phyloP scores from a whole-genome alignment of 495 filamentous ascomycete species.

The Emericellopsis terricola region DNA sequence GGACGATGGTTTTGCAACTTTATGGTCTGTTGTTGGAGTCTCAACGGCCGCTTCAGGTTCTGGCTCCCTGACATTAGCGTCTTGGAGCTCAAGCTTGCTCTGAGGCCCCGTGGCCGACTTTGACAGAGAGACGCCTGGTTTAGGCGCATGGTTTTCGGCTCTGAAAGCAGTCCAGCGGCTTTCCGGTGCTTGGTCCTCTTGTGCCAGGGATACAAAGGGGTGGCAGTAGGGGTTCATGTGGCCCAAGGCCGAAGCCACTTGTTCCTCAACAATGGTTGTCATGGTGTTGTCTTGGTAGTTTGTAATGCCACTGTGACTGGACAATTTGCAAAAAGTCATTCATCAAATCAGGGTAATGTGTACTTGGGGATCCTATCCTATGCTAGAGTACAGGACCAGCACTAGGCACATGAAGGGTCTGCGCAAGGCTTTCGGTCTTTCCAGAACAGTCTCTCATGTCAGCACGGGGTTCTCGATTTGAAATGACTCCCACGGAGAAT shows the following conservation, averaged over 20 bases:
- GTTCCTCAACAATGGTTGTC: background rate
- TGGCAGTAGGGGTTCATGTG: background rate
- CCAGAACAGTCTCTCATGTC: background rate
- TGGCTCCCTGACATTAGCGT: too few species aligned
- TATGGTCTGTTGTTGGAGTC: background rate
- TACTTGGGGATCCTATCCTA: background rate
- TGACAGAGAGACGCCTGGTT: background rate
- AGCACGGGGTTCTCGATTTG: too few species aligned
- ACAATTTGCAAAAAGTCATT: background rate
- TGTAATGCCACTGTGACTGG: too few species aligned
- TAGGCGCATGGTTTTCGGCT: background rate
- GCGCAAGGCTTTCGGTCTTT: background rate
- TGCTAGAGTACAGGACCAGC: background rate
- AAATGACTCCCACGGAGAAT: background rate
- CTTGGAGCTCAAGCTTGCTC: background rate
- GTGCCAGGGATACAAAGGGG: background rate
- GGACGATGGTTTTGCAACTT: background rate
- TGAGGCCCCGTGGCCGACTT: background rate
- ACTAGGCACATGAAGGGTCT: background rate
- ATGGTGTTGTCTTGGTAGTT: background rate
- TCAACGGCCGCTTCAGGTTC: too few species aligned
- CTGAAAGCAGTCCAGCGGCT: background rate
- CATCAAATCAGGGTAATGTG: background rate
- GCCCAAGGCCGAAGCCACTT: background rate
- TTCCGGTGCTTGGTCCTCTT: background rate